Evolutionary conservation across 1,139 yeast species (phyloP), one percentile per base, ranked within the genome.

Genomic region (Taphrina deformans): DNA sequence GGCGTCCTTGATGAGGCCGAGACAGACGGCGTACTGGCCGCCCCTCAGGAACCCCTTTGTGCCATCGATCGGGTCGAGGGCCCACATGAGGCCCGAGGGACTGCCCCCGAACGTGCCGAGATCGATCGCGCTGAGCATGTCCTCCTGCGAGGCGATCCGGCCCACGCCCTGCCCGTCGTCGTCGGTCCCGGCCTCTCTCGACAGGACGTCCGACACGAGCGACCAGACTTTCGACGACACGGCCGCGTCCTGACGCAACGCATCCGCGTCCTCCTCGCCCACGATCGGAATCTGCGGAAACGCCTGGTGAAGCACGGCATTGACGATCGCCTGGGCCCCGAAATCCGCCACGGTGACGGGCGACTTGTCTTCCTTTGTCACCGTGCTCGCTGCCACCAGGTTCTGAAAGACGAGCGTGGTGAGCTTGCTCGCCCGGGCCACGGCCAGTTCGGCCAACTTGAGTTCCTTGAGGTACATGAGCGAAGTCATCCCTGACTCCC

Each of bases 311-410:
- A 93, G 83, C 2, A 97, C 95, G 68, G 89, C 84, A 76, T 90
- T 92, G 67, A 93, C 86, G 60, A 93, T 84, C 0, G 97, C 97
- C 74, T 93, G 99, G 0, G 97, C 93, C 3, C 96, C 97, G 75
- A 88, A 93, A 74, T 93, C 99, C 24, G 98, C 99, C 60, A 93
- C 83, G n/a, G 99, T 93, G 14, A 93, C 99, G 0, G 99, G 99
- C 1, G 97, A 89, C 70, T 86, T 85, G 75, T 93, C 99, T 45
- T 83, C 83, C 73, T 93, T 93, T 69, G 91, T 87, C 69, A 90
- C 85, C 1, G 83, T 77, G 14, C 84, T 78, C 35, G 82, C 78
- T 69, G 80, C 82, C 48, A 86, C 80, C 23, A 82, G 78, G 40
- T 85, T 80, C n/a, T 51, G 58, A 59, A 93, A 87, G 45, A 93